phyloP scores from a whole-genome alignment of 495 filamentous ascomycete species.

The Xylaria grammica region DNA sequence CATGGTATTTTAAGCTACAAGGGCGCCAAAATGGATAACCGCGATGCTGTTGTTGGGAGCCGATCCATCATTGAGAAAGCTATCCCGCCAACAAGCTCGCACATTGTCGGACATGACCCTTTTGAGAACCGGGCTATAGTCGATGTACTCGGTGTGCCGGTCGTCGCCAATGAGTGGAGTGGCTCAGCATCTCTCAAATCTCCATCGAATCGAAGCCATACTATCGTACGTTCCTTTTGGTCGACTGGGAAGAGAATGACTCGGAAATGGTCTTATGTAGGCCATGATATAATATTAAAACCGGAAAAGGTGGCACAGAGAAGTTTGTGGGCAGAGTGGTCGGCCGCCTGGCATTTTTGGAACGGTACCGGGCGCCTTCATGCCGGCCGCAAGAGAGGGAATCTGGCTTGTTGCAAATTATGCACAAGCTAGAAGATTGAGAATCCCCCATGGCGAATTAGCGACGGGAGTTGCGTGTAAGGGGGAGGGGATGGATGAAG shows the following conservation, averaged over 20 bases:
- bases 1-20: too few relatives aligned
- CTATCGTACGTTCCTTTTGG: neutral
- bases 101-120: neutral
- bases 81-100: neutral
- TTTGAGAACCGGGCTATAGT: neutral
- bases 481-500: too few relatives aligned
- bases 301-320: neutral
- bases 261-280: neutral
- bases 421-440: constrained; percentile 10
- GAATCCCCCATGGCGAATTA: too few relatives aligned
- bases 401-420: constrained; percentile 22
- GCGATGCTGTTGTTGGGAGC: neutral
- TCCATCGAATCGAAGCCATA: neutral
- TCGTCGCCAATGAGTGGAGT: neutral
- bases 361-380: neutral
- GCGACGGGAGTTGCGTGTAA: too few relatives aligned
- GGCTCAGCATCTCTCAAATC: neutral
- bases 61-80: neutral
- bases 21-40: too few relatives aligned
- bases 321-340: neutral
- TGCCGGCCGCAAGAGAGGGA: constrained; percentile 8
- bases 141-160: neutral
- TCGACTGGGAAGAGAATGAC: neutral
- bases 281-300: neutral
- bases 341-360: neutral